Evolutionary conservation across 1,139 yeast genomes (phyloP).

Genomic region (Diutina siamensis): DNA sequence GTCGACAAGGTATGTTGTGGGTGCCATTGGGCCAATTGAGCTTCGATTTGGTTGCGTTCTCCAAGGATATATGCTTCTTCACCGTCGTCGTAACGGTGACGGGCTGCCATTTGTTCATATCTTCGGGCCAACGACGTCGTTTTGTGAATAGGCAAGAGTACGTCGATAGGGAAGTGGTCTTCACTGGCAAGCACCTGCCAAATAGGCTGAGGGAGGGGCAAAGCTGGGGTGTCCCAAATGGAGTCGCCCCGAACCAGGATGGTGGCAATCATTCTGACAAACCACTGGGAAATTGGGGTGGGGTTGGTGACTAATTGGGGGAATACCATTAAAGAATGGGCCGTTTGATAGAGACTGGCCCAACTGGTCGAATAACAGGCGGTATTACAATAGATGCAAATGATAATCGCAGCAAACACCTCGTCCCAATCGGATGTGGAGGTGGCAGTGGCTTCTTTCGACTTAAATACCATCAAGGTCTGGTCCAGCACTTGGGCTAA

Average conservation of each 20-base stretch:
- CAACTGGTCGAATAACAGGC: background rate
- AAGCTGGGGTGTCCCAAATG: background rate
- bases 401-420: background rate
- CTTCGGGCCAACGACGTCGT: background rate
- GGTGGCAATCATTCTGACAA: background rate
- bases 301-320: background rate
- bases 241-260: background rate
- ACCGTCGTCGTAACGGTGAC: background rate
- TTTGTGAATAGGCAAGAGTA: background rate
- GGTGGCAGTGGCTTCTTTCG: background rate
- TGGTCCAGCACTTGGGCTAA: background rate
- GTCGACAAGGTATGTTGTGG: background rate
- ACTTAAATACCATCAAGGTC: background rate
- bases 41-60: slow-evolving; percentile 2
- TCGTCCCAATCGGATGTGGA: background rate
- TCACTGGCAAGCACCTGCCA: background rate
- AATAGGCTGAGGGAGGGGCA: background rate
- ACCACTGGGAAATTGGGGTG: background rate
- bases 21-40: background rate
- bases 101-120: background rate
- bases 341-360: background rate
- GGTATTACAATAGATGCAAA: background rate
- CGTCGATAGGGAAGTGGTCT: background rate
- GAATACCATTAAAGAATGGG: background rate
- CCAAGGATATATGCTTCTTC: background rate